Conservation (phyloP, 495 filamentous ascomycete genomes). For the Schizothecium vesticola region DNA sequence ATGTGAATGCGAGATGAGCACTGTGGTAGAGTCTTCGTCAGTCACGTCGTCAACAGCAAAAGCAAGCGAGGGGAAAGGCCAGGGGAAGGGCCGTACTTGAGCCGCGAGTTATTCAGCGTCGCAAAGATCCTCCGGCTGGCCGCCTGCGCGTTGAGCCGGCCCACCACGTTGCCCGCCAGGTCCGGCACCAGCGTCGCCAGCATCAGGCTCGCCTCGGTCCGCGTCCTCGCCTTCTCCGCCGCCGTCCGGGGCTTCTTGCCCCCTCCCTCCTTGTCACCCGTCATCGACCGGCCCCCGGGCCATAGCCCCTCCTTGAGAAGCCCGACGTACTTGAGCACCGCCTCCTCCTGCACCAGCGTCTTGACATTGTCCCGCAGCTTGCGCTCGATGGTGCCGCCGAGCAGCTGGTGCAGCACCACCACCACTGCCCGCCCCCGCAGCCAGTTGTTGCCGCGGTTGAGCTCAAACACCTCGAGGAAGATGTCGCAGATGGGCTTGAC, state of each 20-base stretch:
- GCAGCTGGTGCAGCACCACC: constrained; percentile 72
- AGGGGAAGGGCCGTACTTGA: constrained; percentile 52
- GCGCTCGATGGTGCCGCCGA: constrained; percentile 94
- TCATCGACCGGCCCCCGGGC: constrained; percentile 50
- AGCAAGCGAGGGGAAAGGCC: constrained; percentile 19
- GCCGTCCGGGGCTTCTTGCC: constrained; percentile 52
- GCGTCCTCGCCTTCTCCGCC: constrained; percentile 63
- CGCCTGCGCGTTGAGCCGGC: constrained; percentile 75
- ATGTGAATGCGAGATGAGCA: constrained; percentile 69
- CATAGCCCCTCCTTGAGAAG: constrained; percentile 71
- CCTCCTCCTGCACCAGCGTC: constrained; percentile 66
- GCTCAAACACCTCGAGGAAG: constrained; percentile 92
- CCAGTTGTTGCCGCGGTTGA: constrained; percentile 91
- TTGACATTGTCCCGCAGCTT: constrained; percentile 80
- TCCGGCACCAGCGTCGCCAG: constrained; percentile 78
- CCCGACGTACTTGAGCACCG: constrained; percentile 66
- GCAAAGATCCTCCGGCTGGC: constrained; percentile 76
- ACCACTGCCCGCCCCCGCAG: constrained; percentile 92
- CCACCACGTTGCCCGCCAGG: constrained; percentile 77
- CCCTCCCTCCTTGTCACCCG: constrained; percentile 28
- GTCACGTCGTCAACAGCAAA: constrained; percentile 4
- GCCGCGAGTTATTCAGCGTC: constrained; percentile 69
- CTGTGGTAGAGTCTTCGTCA: constrained; percentile 35
- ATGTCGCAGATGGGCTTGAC: constrained; percentile 98
- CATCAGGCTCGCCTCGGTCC: constrained; percentile 71